A percentile compares a stretch with the other conserved stretches of the same genome.
Evolutionary conservation across 176 grass and related monocot species (phyloP).

Genomic region (Coix lacrymajobi): DNA sequence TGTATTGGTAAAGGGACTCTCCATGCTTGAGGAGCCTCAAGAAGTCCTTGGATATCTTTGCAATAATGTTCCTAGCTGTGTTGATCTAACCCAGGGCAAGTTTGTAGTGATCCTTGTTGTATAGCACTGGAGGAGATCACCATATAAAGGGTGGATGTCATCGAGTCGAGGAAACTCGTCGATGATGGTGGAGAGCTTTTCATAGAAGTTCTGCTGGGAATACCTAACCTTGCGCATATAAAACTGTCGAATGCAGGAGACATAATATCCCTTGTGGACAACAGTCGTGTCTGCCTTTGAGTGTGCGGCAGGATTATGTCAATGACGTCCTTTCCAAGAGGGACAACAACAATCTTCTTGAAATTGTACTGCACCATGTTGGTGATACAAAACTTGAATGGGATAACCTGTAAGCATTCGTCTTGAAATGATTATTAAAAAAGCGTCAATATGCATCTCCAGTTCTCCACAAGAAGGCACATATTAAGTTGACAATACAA

Average conservation of each 20-base stretch:
- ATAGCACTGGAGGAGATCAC: conserved; percentile 70
- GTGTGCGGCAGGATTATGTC: conserved; percentile 72
- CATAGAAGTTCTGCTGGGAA: conserved; percentile 65
- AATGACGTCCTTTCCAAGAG: conserved; percentile 61
- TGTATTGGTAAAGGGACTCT: conserved; percentile 55
- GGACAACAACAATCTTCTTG: conserved; percentile 65
- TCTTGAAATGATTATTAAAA: not conserved
- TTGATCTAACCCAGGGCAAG: conserved; percentile 75
- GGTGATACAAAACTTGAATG: not conserved
- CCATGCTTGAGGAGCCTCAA: conserved; percentile 60
- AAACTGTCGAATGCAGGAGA: conserved; percentile 53
- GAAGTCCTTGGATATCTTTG: conserved; percentile 65
- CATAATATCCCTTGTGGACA: conserved; percentile 70
- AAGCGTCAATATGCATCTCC: not conserved
- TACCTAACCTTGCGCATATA: conserved; percentile 75
- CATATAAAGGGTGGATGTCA: conserved; percentile 64
- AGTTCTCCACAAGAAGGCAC: not conserved
- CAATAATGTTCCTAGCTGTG: conserved; percentile 63
- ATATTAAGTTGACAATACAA: not conserved
- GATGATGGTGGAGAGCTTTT: conserved; percentile 61
- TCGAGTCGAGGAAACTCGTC: conserved; percentile 63
- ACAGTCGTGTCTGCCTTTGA: conserved; percentile 72
- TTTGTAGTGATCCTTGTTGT: conserved; percentile 83
- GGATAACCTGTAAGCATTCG: no score
- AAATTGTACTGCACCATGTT: conserved; percentile 84